Conservation (phyloP, 305 asterid species). For the Solanum hybrid region DNA sequence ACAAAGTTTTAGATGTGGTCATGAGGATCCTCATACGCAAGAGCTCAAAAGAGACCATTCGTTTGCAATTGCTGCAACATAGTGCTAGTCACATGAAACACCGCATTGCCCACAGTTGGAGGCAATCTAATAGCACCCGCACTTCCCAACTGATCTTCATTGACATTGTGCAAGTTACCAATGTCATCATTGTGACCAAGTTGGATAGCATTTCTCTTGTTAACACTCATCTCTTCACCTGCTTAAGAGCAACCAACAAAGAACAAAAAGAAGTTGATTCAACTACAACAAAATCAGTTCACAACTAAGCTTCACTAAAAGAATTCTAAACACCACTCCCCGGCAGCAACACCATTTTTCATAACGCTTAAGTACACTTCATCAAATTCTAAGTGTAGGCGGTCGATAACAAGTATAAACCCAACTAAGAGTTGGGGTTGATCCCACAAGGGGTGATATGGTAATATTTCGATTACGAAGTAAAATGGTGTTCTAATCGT, state of each 20-base stretch:
- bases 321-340: not conserved
- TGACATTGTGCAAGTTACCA: not conserved
- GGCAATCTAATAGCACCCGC: not conserved
- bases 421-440: not conserved
- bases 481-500: not conserved
- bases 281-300: not conserved
- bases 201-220: not conserved
- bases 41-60: not conserved
- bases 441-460: not conserved
- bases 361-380: not conserved
- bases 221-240: not conserved
- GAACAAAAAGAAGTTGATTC: not conserved
- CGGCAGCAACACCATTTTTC: not conserved
- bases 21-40: not conserved
- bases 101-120: not conserved
- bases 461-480: not conserved
- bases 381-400: not conserved
- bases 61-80: not conserved
- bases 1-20: not conserved
- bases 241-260: not conserved
- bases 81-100: not conserved
- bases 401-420: not conserved
- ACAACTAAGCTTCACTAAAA: not conserved
- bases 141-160: not conserved
- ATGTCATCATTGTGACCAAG: not conserved